These are phyloP conservation scores for Blastomyces silverae DNA, from an alignment of 2,329 filamentous ascomycete genomes.

Conservation along the genomic window DNA sequence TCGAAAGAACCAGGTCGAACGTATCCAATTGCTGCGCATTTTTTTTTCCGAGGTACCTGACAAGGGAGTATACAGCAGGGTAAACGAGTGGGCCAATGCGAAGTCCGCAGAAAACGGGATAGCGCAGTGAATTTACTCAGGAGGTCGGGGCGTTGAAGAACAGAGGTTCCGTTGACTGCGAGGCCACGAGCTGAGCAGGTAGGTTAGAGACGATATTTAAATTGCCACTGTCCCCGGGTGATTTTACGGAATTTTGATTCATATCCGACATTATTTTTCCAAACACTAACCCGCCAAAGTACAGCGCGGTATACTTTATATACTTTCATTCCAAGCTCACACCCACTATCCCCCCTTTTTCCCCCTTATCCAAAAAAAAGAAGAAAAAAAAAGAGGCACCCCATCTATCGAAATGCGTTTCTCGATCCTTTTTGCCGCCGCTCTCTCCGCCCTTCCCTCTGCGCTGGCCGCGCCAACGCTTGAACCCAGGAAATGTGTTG, in stretches of 20 bases:
- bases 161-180: not conserved
- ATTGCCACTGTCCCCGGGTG: not conserved
- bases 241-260: not conserved
- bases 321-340: not conserved
- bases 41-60: not conserved
- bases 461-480: constrained; percentile 12
- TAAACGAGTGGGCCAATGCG: not conserved
- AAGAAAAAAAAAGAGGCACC: no score
- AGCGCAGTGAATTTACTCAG: not conserved
- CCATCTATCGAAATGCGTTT: constrained; percentile 41
- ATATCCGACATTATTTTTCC: not conserved
- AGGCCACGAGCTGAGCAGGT: not conserved
- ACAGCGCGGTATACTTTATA: not conserved
- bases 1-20: not conserved
- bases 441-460: constrained; percentile 31
- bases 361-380: not conserved
- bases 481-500: constrained; percentile 19
- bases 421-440: constrained; percentile 38
- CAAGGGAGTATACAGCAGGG: not conserved
- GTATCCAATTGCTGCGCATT: not conserved
- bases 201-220: not conserved
- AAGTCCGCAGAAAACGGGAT: not conserved
- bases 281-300: not conserved
- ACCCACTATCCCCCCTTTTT: not conserved
- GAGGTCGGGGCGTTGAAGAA: not conserved